Conservation (phyloP, 2,329 filamentous ascomycete species). For the Cylindrodendrum hubeiense region DNA sequence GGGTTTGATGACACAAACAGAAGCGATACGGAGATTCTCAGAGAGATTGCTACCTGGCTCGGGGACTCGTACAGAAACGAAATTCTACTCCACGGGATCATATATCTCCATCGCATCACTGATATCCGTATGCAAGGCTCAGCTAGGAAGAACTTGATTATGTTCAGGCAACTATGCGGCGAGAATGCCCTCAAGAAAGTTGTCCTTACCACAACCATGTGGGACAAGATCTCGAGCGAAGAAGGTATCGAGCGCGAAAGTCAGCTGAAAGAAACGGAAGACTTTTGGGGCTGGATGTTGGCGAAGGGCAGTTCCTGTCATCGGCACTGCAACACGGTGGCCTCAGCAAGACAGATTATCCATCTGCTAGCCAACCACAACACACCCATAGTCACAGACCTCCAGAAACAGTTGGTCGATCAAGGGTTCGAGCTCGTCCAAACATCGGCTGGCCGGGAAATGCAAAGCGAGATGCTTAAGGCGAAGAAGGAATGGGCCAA, state of each 20-base stretch:
- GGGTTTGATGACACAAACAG: conserved; percentile 58
- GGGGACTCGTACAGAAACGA: conserved; percentile 37
- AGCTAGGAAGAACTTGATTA: conserved; percentile 22
- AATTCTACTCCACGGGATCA: conserved; percentile 27
- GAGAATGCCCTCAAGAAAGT: conserved; percentile 18
- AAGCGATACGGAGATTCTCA: conserved; percentile 54
- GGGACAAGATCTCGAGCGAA: conserved; percentile 1
- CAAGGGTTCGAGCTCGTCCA: conserved; percentile 1
- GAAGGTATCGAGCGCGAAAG: conserved; percentile 2
- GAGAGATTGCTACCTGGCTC: conserved; percentile 51
- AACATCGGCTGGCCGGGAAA: conserved; percentile 16
- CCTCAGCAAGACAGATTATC: conserved; percentile 18
- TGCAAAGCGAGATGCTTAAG: conserved; percentile 11
- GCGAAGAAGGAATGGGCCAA: conserved; percentile 1
- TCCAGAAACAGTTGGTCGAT: conserved; percentile 26
- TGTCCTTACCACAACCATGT: conserved; percentile 23
- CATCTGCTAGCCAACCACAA: neutral
- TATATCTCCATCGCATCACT: conserved; percentile 31
- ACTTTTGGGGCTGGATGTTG: conserved; percentile 34
- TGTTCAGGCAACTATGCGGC: conserved; percentile 28
- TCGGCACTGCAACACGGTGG: conserved; percentile 11
- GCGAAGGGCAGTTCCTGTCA: conserved; percentile 15
- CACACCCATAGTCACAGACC: neutral
- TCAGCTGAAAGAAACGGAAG: conserved; percentile 15
- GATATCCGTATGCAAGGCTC: conserved; percentile 31